Evolutionary conservation across 768 basidiomycete species (phyloP).

Genomic region (Lyophyllum decastes): DNA sequence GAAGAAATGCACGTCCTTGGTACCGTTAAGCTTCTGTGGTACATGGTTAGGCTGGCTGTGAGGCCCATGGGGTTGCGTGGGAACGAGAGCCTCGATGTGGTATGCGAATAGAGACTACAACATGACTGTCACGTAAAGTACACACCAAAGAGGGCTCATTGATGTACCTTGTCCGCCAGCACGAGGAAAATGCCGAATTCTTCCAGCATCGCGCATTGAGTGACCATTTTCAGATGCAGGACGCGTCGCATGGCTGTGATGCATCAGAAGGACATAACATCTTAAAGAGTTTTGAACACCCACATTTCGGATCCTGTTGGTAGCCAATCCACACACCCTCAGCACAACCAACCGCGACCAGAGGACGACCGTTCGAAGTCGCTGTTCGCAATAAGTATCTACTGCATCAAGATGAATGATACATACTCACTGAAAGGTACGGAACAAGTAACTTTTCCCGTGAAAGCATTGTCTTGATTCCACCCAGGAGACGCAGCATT

Average conservation of each 20-base stretch:
- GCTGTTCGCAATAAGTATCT: conserved; percentile 42
- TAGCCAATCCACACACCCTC: conserved; percentile 99
- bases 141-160: neutral
- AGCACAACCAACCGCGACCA: conserved; percentile 92
- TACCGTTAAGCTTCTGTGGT: conserved; percentile 89
- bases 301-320: conserved; percentile 85
- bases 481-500: conserved; percentile 55
- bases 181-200: conserved; percentile 97
- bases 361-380: conserved; percentile 79
- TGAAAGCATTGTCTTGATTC: conserved; percentile 73
- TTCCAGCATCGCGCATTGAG: conserved; percentile 94
- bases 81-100: conserved; percentile 95
- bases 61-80: conserved; percentile 71
- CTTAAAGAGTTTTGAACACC: conserved; percentile 20
- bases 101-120: conserved; percentile 84
- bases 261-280: neutral
- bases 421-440: conserved; percentile 81
- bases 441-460: conserved; percentile 91
- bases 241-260: conserved; percentile 85
- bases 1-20: conserved; percentile 94
- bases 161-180: conserved; percentile 80
- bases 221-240: conserved; percentile 90
- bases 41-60: conserved; percentile 61
- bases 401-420: neutral
- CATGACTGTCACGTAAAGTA: neutral